These are phyloP conservation scores for Leccinum boreale DNA, from an alignment of 768 basidiomycete species.

Conservation along the genomic window DNA sequence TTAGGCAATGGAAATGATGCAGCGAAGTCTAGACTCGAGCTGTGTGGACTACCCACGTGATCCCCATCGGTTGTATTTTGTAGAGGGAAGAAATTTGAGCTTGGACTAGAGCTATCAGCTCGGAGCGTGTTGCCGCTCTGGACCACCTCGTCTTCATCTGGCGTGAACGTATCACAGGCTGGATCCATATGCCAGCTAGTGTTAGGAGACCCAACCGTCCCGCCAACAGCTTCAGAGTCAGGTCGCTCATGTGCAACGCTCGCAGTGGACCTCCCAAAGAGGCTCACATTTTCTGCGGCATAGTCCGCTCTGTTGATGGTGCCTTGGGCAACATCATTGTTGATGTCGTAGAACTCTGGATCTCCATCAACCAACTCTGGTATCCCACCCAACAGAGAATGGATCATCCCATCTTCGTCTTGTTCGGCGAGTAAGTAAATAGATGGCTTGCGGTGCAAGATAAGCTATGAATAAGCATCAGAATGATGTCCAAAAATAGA, in stretches of 20 bases:
- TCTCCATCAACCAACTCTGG: constrained; percentile 43
- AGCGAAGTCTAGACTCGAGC: constrained; percentile 10
- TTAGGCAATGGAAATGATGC: constrained; percentile 18
- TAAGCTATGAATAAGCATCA: constrained; percentile 46
- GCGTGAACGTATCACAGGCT: not conserved
- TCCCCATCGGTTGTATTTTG: not conserved
- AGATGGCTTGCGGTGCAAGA: constrained; percentile 69
- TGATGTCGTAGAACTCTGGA: not conserved
- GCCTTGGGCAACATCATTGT: not conserved
- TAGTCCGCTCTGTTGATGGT: not conserved
- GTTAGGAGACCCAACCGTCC: not conserved
- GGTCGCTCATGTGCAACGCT: not conserved
- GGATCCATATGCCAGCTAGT: not conserved
- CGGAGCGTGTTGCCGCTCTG: not conserved
- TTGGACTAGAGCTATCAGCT: not conserved
- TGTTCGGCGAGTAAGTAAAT: constrained; percentile 58
- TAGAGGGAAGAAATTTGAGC: not conserved
- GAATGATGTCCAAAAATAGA: not conserved
- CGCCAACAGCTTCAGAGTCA: not conserved
- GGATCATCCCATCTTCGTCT: constrained; percentile 80
- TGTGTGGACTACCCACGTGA: too few relatives aligned
- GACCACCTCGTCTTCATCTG: not conserved
- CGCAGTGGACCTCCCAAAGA: not conserved
- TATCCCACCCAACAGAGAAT: constrained; percentile 65
- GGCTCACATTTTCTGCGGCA: not conserved